Conservation (phyloP, 495 filamentous ascomycete species). For the Penicillium manginii region DNA sequence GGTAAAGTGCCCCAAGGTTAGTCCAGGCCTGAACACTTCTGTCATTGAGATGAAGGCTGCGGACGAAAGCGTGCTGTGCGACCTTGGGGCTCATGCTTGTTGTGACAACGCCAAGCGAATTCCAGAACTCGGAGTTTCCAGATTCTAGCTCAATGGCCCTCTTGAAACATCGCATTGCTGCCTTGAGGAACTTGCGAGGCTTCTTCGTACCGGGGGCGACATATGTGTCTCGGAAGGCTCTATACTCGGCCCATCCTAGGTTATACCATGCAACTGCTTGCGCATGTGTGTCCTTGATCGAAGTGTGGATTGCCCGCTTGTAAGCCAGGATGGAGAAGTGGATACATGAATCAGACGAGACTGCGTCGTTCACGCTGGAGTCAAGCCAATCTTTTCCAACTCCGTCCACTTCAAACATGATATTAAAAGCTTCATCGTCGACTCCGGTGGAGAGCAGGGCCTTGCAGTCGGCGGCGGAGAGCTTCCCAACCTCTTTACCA, state of each 20-base stretch:
- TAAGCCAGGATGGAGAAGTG: constrained; percentile 79
- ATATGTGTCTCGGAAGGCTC: constrained; percentile 68
- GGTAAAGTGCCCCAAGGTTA: constrained; percentile 84
- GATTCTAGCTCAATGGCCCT: constrained; percentile 94
- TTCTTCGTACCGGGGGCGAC: constrained; percentile 41
- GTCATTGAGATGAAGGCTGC: constrained; percentile 92
- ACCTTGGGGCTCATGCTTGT: constrained; percentile 82
- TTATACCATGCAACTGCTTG: constrained; percentile 97
- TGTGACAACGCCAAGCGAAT: constrained; percentile 89
- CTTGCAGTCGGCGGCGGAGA: constrained; percentile 60
- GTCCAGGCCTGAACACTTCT: constrained; percentile 81
- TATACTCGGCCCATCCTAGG: constrained; percentile 89
- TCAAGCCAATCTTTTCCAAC: constrained; percentile 59
- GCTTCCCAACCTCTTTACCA: constrained; percentile 60
- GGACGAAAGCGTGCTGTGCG: constrained; percentile 92
- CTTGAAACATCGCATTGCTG: constrained; percentile 92
- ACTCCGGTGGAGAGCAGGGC: constrained; percentile 58
- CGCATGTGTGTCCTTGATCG: constrained; percentile 78
- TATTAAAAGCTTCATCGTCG: constrained; percentile 57
- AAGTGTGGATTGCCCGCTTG: constrained; percentile 79
- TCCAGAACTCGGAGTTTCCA: constrained; percentile 97
- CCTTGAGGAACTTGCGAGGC: constrained; percentile 69
- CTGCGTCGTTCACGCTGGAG: constrained; percentile 44
- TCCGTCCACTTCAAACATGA: constrained; percentile 71
- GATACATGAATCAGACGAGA: constrained; percentile 46